Base-by-base conservation (phyloP, 768 basidiomycete species). In the Hygrophorus pudorinus region DNA sequence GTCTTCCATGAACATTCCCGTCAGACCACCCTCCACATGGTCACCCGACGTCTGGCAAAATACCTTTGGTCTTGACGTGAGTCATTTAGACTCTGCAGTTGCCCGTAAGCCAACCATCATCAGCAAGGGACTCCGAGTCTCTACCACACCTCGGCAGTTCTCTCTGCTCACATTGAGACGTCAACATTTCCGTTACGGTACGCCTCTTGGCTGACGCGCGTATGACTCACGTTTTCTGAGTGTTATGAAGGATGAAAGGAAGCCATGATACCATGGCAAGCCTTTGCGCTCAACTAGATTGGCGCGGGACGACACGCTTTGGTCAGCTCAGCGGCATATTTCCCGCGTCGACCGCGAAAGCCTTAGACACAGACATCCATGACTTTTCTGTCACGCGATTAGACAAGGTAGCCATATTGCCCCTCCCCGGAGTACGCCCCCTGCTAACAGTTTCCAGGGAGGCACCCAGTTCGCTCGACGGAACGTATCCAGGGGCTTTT, bases 401-500 rank as follows among this genome's bases (percentile, higher is more conserved):
- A 29, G 40, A 44, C 45, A 46, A 55, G 40, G 59, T 61, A 38
- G 29, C 2, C 40, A 12, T 46, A 9, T 20, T 14, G n/a, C 3
- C n/a, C n/a, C n/a, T n/a, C n/a, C n/a, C n/a, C n/a, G n/a, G 20
- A 3, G 12, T 2, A 13, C 11, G 10, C 44, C 14, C 8, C 20
- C 31, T n/a, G 12, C 16, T 20, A 14, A 45, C 32, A 28, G 18
- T 13, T 12, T 28, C 13, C 9, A 33, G 33, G 21, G 45, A 30
- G 51, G 45, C 27, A 42, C 49, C 5, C 56, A 48, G 12, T 76
- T 67, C 52, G 58, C 71, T 33, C 66, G 72, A 30, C 52, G 70
- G 29, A 73, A 79, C 44, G 73, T 85, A 37, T 72, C 75, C 2
- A 70, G 85, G 50, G 84, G 83, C 2, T 69, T 85, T 51, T 64